phyloP scores from a whole-genome alignment of 805 yeast genomes.

The Candida piceae region DNA sequence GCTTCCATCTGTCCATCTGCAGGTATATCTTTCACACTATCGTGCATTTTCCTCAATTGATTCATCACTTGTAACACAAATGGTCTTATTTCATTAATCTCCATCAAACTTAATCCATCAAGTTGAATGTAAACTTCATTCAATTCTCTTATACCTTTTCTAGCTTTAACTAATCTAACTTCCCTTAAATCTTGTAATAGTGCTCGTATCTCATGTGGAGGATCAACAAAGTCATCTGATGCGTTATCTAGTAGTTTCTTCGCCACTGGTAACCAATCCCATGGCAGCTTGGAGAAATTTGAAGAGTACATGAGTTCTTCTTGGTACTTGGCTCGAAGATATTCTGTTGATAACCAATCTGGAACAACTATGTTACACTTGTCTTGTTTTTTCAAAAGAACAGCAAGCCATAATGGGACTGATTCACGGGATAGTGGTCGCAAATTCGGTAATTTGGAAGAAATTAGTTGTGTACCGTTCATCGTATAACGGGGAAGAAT shows the following conservation, averaged over 20 bases:
- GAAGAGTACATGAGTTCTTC: slow-evolving; percentile 56
- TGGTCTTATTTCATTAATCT: slow-evolving; percentile 84
- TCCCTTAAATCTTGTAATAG: slow-evolving; percentile 81
- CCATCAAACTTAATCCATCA: slow-evolving; percentile 77
- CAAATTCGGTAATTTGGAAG: slow-evolving; percentile 53
- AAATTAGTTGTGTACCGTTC: slow-evolving; percentile 60
- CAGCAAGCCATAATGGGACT: slow-evolving; percentile 86
- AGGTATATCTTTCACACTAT: slow-evolving; percentile 18
- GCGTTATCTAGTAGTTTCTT: slow-evolving; percentile 64
- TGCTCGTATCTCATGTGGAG: slow-evolving; percentile 64
- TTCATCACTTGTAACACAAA: slow-evolving; percentile 79
- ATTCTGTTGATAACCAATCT: slow-evolving; percentile 62
- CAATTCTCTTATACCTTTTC: slow-evolving; percentile 70
- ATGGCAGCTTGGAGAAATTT: slow-evolving; percentile 69
- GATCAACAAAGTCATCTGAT: slow-evolving; percentile 71
- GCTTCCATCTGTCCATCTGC: slow-evolving; percentile 1
- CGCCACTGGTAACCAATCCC: slow-evolving; percentile 83
- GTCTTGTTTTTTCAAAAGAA: slow-evolving; percentile 75
- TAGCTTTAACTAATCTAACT: slow-evolving; percentile 70
- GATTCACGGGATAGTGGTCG: slow-evolving; percentile 62
- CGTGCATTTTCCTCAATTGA: slow-evolving; percentile 55
- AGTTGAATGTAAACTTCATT: slow-evolving; percentile 80
- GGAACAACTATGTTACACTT: slow-evolving; percentile 87
- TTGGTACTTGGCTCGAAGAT: slow-evolving; percentile 53
- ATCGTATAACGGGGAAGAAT: slow-evolving; percentile 76